These are phyloP conservation scores for Amanita inopinata DNA, from an alignment of 768 basidiomycete genomes.

Conservation along the genomic window DNA sequence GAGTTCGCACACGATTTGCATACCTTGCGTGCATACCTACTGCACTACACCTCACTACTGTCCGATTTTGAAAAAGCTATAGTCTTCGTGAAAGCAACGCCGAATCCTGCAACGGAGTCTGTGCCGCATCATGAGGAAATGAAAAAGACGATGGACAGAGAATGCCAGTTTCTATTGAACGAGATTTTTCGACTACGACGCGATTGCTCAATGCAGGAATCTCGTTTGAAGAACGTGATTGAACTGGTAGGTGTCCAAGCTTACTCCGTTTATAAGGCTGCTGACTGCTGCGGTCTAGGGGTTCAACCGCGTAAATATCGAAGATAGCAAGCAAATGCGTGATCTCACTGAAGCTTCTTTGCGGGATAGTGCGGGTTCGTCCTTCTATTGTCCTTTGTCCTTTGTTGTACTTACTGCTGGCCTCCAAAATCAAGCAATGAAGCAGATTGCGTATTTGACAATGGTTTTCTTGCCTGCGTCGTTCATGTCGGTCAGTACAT, in stretches of 20 bases:
- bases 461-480: conserved; percentile 56
- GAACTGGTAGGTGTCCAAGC: conserved; percentile 23
- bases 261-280: neutral
- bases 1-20: conserved; percentile 45
- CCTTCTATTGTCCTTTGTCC: neutral
- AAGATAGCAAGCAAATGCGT: conserved; percentile 35
- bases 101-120: conserved; percentile 38
- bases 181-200: conserved; percentile 41
- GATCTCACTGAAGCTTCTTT: conserved; percentile 30
- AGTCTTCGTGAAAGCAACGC: conserved; percentile 35
- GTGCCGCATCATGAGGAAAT: neutral
- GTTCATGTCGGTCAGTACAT: conserved; percentile 33
- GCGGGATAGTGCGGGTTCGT: conserved; percentile 21
- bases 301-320: conserved; percentile 31
- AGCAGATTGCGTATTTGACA: conserved; percentile 50
- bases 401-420: neutral
- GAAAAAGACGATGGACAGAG: conserved; percentile 23
- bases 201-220: conserved; percentile 30
- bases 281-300: conserved; percentile 24
- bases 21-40: conserved; percentile 47
- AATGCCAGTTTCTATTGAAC: conserved; percentile 35
- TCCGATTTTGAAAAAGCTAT: conserved; percentile 46
- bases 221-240: conserved; percentile 41
- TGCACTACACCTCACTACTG: conserved; percentile 48
- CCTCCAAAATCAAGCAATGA: conserved; percentile 27